Conservation (phyloP, 805 yeast genomes). For the Zygosaccharomyces gambellarensis region DNA sequence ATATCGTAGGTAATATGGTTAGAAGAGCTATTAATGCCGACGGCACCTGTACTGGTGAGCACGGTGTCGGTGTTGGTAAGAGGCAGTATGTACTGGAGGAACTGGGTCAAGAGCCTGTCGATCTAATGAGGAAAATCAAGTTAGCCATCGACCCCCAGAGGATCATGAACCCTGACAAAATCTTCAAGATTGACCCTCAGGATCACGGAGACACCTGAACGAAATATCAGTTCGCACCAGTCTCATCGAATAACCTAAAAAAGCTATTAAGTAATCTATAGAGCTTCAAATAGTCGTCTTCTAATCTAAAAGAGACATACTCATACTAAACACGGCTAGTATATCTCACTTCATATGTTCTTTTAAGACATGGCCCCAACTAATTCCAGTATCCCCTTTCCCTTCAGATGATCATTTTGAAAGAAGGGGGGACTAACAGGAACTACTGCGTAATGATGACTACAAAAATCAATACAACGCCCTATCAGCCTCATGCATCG, state of each 20-base stretch:
- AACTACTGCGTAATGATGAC: too few relatives aligned
- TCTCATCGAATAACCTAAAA: background rate
- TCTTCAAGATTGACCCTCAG: slow-evolving; percentile 54
- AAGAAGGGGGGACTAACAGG: too few relatives aligned
- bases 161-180: slow-evolving; percentile 73
- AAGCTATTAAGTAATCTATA: background rate
- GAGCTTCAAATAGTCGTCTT: background rate
- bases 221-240: too few relatives aligned
- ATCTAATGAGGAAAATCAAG: slow-evolving; percentile 68
- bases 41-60: slow-evolving; percentile 86
- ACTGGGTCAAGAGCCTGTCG: slow-evolving; percentile 62
- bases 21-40: slow-evolving; percentile 60
- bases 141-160: slow-evolving; percentile 69
- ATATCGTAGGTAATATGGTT: slow-evolving; percentile 57
- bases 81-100: slow-evolving; percentile 56
- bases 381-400: background rate
- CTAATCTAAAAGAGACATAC: background rate
- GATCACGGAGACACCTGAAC: slow-evolving; percentile 12
- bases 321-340: background rate
- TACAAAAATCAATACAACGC: too few relatives aligned
- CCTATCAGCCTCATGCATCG: background rate
- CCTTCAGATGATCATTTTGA: too few relatives aligned
- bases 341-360: background rate
- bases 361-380: background rate
- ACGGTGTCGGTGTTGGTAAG: slow-evolving; percentile 80